Evolutionary conservation across 495 filamentous ascomycete species (phyloP), one percentile per base, ranked within the genome.

Genomic region (Penicillium desertorum): DNA sequence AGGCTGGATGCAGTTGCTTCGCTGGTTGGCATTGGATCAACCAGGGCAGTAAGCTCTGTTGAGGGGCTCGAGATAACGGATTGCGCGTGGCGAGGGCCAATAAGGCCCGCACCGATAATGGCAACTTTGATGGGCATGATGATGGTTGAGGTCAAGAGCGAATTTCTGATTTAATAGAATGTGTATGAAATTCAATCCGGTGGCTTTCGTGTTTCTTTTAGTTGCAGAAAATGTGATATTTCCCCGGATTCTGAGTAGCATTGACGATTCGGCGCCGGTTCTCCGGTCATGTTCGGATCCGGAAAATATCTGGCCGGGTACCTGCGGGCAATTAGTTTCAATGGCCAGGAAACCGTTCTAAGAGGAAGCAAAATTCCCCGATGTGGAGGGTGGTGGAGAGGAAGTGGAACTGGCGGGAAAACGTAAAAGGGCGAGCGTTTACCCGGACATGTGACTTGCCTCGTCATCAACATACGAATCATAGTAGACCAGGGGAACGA

Each of bases 51-150:
- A 5, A 86, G 74, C 8, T 70, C 54, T 22, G 82, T 77, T 17
- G 67, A 59, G 9, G 76, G 69, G 62, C 79, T 76, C n/a, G 61
- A 54, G 52, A 77, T 55, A 11, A 86, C 68, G 34, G 80, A 78
- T 55, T 79, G 63, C 0, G 80, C 80, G 60, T 86, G 82, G 17
- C 82, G 77, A 36, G 79, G 79, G 16, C 83, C 83, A 47, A 86
- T 85, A 17, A 79, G 70, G n/a, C 82, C 83, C 41, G 76, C 74
- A 51, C 83, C 82, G 54, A 85, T 67, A 44, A 86, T 66, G 36
- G 78, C 78, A 36, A 85, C 67, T 58, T 73, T 76, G 51, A 70
- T 14, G 32, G 69, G 44, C 65, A 70, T 71, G 12, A 23, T n/a
- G 51, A 6, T 37, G 25, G 30, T 5, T 29, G 14, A 4, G 10